Percentiles rank a stretch among this genome's conserved stretches.
phyloP scores from a whole-genome alignment of 2,329 filamentous ascomycete genomes.

The Elsinoe fawcettii region DNA sequence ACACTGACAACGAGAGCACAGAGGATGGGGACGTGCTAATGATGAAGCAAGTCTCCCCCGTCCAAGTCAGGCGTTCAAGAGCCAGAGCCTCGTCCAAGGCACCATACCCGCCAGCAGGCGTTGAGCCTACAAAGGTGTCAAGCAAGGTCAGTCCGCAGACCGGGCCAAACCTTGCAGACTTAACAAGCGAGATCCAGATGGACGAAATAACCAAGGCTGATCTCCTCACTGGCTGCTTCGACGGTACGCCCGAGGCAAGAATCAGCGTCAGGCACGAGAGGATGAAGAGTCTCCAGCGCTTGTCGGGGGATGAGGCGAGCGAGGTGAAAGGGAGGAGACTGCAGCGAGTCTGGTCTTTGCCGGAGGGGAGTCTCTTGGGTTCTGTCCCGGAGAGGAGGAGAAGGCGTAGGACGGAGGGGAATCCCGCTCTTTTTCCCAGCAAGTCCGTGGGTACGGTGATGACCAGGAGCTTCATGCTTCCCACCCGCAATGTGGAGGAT shows the following conservation, averaged over 20 bases:
- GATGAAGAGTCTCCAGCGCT: conserved; percentile 1
- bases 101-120: too few species aligned
- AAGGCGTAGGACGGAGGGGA: background rate
- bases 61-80: background rate
- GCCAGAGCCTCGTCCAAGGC: background rate
- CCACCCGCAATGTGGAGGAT: background rate
- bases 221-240: background rate
- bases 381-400: conserved; percentile 1
- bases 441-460: background rate
- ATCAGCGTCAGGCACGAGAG: background rate
- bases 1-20: background rate
- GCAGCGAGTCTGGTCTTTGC: conserved; percentile 1
- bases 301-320: background rate
- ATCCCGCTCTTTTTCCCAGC: background rate
- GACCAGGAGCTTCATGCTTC: background rate
- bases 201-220: background rate
- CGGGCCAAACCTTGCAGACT: too few species aligned
- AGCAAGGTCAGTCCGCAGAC: too few species aligned
- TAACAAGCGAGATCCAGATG: too few species aligned
- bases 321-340: background rate
- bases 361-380: background rate
- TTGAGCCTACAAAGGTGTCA: background rate
- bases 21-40: background rate
- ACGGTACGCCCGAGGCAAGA: background rate
- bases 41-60: background rate